Conservation (phyloP, 768 basidiomycete genomes). For the Lentinula aciculospora region DNA sequence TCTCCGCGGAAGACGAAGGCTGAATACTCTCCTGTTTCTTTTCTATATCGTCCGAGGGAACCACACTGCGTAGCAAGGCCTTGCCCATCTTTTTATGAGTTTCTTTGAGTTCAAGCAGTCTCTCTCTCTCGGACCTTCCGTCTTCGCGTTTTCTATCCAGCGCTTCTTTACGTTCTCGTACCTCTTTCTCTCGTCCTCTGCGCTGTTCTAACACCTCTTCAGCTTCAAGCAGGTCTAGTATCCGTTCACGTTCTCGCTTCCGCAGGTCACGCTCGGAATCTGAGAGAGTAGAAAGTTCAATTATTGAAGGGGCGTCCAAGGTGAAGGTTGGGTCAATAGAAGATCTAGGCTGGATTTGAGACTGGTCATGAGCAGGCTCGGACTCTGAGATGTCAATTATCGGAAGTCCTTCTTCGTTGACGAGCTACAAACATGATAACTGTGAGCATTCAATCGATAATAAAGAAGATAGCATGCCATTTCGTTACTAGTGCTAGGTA, state of each 20-base stretch:
- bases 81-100: constrained; percentile 79
- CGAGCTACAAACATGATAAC: constrained; percentile 35
- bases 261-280: constrained; percentile 41
- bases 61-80: constrained; percentile 47
- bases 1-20: not conserved
- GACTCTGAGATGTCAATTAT: constrained; percentile 76
- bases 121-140: constrained; percentile 33
- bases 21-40: constrained; percentile 23
- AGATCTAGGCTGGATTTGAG: constrained; percentile 3
- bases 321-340: constrained; percentile 7
- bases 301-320: constrained; percentile 37
- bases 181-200: constrained; percentile 32
- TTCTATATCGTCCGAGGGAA: constrained; percentile 25
- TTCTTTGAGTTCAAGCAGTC: constrained; percentile 36
- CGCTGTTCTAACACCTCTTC: constrained; percentile 51
- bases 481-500: not conserved
- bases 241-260: constrained; percentile 53
- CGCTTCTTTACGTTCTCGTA: constrained; percentile 38
- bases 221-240: constrained; percentile 66
- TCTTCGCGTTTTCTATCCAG: constrained; percentile 38
- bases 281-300: constrained; percentile 42
- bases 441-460: not conserved
- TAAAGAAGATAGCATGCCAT: not conserved
- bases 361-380: constrained; percentile 13
- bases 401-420: constrained; percentile 76